phyloP scores from a whole-genome alignment of 805 yeast species.

The Sungouiozyma intestinalis region DNA sequence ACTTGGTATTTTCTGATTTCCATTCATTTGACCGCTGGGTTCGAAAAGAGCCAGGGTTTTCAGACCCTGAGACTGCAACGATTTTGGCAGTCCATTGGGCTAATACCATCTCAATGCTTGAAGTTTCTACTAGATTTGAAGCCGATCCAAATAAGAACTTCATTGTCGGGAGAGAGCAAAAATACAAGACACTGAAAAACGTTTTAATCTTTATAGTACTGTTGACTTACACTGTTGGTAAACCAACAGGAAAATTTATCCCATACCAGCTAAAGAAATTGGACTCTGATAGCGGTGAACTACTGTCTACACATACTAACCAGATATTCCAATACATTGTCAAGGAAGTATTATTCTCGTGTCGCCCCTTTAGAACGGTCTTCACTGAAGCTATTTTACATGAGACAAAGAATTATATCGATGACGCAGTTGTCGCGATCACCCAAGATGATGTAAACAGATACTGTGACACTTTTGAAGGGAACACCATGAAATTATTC shows the following conservation, averaged over 20 bases:
- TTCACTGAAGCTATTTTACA: conserved; percentile 12
- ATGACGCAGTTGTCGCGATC: neutral
- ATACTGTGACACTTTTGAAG: neutral
- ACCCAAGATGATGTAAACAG: neutral
- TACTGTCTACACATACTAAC: conserved; percentile 5
- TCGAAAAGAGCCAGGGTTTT: conserved; percentile 10
- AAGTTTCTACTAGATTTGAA: conserved; percentile 46
- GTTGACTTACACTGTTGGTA: conserved; percentile 14
- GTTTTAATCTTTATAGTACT: conserved; percentile 18
- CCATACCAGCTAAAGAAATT: neutral
- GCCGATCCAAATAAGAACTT: conserved; percentile 25
- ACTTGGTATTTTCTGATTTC: conserved; percentile 11
- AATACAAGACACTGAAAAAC: conserved; percentile 30
- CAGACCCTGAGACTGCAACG: conserved; percentile 12
- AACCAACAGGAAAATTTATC: conserved; percentile 8
- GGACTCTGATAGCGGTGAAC: neutral
- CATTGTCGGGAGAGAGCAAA: conserved; percentile 30
- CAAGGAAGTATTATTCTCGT: conserved; percentile 12
- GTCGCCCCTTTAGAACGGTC: conserved; percentile 9
- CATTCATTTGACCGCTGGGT: conserved; percentile 16
- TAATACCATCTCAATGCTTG: conserved; percentile 41
- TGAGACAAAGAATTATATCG: conserved; percentile 10
- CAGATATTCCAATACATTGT: conserved; percentile 25
- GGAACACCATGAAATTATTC: too few relatives aligned
- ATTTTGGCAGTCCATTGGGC: conserved; percentile 23